phyloP scores from a whole-genome alignment of 2,329 filamentous ascomycete genomes.

The Fonsecaea multimorphosa region DNA sequence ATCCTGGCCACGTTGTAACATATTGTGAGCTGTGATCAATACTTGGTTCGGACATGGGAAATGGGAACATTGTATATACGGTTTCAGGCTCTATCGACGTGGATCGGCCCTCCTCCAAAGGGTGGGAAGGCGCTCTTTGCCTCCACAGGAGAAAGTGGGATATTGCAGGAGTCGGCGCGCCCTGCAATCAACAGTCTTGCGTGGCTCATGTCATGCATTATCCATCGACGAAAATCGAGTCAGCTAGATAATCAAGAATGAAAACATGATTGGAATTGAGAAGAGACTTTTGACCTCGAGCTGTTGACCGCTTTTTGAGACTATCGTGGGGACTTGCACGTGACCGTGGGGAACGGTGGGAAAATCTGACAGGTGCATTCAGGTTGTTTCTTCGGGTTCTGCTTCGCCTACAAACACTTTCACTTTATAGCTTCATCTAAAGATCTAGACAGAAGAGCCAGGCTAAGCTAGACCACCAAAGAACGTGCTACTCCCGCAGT shows the following conservation, averaged over 20 bases:
- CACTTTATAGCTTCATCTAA: no score
- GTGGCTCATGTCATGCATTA: constrained; percentile 8
- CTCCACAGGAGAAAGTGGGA: neutral
- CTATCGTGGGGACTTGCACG: neutral
- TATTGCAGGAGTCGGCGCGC: constrained; percentile 15
- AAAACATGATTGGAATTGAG: neutral
- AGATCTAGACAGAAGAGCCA: no score
- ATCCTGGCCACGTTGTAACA: constrained; percentile 11
- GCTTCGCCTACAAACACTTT: no score
- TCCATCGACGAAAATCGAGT: neutral
- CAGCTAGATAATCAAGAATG: constrained; percentile 19
- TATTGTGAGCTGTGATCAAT: constrained; percentile 9
- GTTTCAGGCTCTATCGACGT: neutral
- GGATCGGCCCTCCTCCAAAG: neutral
- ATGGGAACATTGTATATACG: constrained; percentile 18
- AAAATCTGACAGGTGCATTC: no score
- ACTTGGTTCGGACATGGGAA: constrained; percentile 8
- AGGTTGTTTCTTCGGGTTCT: no score
- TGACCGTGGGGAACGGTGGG: neutral
- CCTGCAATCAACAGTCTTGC: constrained; percentile 9
- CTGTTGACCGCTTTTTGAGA: neutral
- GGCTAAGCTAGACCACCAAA: no score
- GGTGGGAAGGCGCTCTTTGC: neutral
- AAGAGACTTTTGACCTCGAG: neutral
- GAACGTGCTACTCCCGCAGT: no score